Conservation (phyloP, 164 flowering plant genomes). For the Echeveria elegans region DNA sequence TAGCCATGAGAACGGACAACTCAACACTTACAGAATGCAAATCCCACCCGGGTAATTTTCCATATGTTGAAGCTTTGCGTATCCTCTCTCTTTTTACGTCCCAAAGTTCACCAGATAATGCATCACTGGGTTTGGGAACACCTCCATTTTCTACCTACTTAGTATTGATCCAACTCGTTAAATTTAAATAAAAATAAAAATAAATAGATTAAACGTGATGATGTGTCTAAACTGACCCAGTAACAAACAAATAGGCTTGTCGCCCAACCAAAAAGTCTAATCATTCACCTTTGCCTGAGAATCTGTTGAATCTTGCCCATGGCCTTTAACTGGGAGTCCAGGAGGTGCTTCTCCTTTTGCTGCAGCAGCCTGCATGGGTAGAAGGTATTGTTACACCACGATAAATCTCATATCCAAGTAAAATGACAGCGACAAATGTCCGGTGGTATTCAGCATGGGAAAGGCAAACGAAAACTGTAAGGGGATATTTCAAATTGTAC, state of each 20-base stretch:
- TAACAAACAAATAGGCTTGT: too few relatives aligned
- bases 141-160: conserved; percentile 66
- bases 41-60: conserved; percentile 92
- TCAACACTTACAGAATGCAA: conserved; percentile 82
- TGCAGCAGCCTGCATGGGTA: conserved; percentile 77
- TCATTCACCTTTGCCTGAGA: conserved; percentile 52
- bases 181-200: background rate
- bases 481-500: too few relatives aligned
- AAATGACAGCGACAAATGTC: too few relatives aligned
- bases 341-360: conserved; percentile 98
- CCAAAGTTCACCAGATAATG: conserved; percentile 97
- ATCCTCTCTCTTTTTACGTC: conserved; percentile 79
- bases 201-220: background rate
- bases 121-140: conserved; percentile 70
- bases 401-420: background rate
- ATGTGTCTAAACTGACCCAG: too few relatives aligned
- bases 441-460: too few relatives aligned
- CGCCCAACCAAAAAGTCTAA: too few relatives aligned
- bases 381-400: background rate
- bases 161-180: background rate
- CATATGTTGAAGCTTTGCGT: conserved; percentile 60
- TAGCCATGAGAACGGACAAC: background rate
- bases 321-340: conserved; percentile 92
- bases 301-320: conserved; percentile 93
- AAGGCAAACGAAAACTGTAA: too few relatives aligned